Evolutionary conservation across 257 asterid genomes (phyloP).

Genomic region (Plectranthus barbatus): DNA sequence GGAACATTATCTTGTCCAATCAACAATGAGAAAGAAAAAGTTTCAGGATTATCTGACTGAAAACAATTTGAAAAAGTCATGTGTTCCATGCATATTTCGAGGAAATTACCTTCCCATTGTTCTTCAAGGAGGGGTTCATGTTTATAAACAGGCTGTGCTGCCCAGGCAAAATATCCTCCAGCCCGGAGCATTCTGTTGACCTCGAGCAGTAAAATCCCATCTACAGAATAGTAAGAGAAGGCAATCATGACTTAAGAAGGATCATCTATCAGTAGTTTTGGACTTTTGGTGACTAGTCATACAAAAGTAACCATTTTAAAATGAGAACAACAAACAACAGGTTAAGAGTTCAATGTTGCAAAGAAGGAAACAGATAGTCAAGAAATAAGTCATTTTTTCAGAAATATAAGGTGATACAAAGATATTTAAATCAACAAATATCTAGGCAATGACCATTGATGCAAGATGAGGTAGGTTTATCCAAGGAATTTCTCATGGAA

Average conservation of each 20-base stretch:
- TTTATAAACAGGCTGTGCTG: slow-evolving; percentile 94
- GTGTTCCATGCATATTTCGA: neutral
- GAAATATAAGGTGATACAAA: slow-evolving; percentile 1
- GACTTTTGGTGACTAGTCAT: neutral
- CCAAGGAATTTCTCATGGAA: slow-evolving; percentile 1
- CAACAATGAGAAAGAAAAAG: slow-evolving; percentile 3
- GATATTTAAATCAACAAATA: neutral
- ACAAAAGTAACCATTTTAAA: neutral
- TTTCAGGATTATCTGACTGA: neutral
- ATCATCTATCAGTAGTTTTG: neutral
- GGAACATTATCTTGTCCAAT: neutral
- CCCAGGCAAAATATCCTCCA: slow-evolving; percentile 96
- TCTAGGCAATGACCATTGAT: neutral
- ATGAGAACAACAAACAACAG: neutral
- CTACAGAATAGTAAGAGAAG: slow-evolving; percentile 28
- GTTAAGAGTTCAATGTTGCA: neutral
- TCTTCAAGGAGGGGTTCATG: slow-evolving; percentile 74
- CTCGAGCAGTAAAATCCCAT: slow-evolving; percentile 92
- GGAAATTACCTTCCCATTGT: slow-evolving; percentile 80
- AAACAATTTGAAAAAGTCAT: neutral
- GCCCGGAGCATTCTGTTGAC: slow-evolving; percentile 92
- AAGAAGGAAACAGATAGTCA: neutral
- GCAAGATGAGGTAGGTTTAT: neutral
- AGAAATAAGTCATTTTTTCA: neutral
- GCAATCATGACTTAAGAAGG: slow-evolving; percentile 1